Percentiles rank a stretch among this genome's conserved stretches.
Conservation (phyloP, 768 basidiomycete species). For the Crepidotus variabilis region DNA sequence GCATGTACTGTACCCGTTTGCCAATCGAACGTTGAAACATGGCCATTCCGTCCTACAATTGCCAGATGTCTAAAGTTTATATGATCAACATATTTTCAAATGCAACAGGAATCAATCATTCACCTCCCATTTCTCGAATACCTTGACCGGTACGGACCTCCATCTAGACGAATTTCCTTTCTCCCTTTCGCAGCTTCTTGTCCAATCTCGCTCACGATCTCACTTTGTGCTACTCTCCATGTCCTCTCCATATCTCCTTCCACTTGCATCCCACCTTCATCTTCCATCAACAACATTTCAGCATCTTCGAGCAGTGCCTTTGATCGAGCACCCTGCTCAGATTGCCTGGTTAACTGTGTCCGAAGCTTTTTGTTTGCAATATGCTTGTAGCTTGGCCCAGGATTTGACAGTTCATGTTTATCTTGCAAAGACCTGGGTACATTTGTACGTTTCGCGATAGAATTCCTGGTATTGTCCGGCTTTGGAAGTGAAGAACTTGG, state of each 20-base stretch:
- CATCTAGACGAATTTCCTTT: slow-evolving; percentile 78
- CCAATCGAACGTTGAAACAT: slow-evolving; percentile 94
- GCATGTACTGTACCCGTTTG: slow-evolving; percentile 80
- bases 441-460: slow-evolving; percentile 54
- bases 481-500: slow-evolving; percentile 9
- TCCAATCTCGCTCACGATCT: slow-evolving; percentile 64
- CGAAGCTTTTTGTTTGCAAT: slow-evolving; percentile 76
- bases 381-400: slow-evolving; percentile 49
- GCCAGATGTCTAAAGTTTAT: slow-evolving; percentile 66
- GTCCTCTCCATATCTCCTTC: slow-evolving; percentile 85
- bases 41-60: slow-evolving; percentile 77
- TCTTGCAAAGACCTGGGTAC: slow-evolving; percentile 68
- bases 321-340: slow-evolving; percentile 57
- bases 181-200: slow-evolving; percentile 74
- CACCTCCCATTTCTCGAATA: slow-evolving; percentile 92
- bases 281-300: slow-evolving; percentile 64
- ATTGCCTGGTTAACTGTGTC: slow-evolving; percentile 60
- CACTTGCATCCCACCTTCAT: slow-evolving; percentile 68
- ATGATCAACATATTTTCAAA: neutral
- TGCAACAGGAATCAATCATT: slow-evolving; percentile 5
- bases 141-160: slow-evolving; percentile 78
- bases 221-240: slow-evolving; percentile 82
- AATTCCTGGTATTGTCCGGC: slow-evolving; percentile 50
- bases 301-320: slow-evolving; percentile 66
- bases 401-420: slow-evolving; percentile 40